phyloP scores from a whole-genome alignment of 208 protist species.

The Zelonia costaricensis region DNA sequence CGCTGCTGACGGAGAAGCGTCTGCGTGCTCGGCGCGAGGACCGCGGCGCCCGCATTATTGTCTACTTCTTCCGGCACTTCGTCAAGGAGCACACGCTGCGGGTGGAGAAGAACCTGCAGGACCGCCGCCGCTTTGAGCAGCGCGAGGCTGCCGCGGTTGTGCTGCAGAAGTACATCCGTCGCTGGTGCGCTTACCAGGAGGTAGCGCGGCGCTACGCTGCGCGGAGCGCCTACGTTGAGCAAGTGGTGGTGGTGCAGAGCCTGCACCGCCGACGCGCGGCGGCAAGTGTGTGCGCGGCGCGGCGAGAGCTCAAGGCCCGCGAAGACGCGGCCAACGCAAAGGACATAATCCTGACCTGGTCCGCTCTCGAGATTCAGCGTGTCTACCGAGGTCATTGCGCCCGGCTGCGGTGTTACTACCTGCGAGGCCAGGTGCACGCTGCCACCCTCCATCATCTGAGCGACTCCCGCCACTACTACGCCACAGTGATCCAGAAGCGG shows the following conservation, averaged over 20 bases:
- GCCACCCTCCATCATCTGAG: conserved; percentile 67
- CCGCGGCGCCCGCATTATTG: conserved; percentile 52
- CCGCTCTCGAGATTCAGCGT: conserved; percentile 68
- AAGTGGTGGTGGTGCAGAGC: conserved; percentile 52
- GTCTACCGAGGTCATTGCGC: conserved; percentile 67
- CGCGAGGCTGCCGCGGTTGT: conserved; percentile 38
- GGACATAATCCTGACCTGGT: conserved; percentile 35
- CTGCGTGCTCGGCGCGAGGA: conserved; percentile 37
- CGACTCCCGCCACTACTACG: conserved; percentile 67
- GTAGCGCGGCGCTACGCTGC: conserved; percentile 28
- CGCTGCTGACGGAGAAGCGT: conserved; percentile 29
- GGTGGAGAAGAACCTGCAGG: conserved; percentile 2
- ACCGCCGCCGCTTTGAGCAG: conserved; percentile 29
- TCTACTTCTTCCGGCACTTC: conserved; percentile 57
- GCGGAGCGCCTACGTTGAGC: conserved; percentile 27
- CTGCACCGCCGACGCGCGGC: conserved; percentile 40
- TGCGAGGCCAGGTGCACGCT: conserved; percentile 34
- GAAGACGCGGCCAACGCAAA: conserved; percentile 8
- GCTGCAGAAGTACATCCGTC: conserved; percentile 70
- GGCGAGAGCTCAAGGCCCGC: conserved; percentile 9
- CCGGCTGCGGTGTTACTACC: conserved; percentile 38
- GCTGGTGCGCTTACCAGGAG: conserved; percentile 63
- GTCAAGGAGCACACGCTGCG: conserved; percentile 26
- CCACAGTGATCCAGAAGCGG: conserved; percentile 74
- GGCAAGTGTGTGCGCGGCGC: conserved; percentile 9